Percentiles rank a stretch among this genome's conserved stretches.
Conservation (phyloP, 805 yeast genomes). For the Cyberlindnera meyerae region DNA sequence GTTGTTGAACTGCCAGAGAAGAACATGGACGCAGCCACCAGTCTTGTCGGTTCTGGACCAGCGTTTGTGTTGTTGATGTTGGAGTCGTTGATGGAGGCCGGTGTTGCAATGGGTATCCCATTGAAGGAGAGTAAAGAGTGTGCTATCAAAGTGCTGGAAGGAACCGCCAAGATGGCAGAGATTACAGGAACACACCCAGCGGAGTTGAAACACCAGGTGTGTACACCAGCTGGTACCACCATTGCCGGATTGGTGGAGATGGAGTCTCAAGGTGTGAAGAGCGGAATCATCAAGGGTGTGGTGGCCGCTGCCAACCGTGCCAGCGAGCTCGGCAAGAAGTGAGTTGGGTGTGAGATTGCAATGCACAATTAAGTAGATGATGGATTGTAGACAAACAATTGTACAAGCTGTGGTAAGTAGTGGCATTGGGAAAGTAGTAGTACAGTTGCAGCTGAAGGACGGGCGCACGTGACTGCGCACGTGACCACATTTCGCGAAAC, state of each 20-base stretch:
- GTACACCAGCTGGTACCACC: conserved; percentile 98
- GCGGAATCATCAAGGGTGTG: conserved; percentile 82
- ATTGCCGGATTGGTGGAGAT: conserved; percentile 89
- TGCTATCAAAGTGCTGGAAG: conserved; percentile 92
- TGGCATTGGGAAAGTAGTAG: no score
- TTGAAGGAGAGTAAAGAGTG: conserved; percentile 74
- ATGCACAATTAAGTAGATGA: no score
- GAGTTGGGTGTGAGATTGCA: no score
- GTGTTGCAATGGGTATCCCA: conserved; percentile 90
- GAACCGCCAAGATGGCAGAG: conserved; percentile 87
- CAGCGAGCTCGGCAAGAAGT: conserved; percentile 48
- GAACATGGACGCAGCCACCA: conserved; percentile 94
- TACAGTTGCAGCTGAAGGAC: not conserved
- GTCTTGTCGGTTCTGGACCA: conserved; percentile 94
- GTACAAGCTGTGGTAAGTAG: no score
- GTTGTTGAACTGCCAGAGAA: conserved; percentile 73
- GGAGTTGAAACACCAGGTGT: conserved; percentile 76
- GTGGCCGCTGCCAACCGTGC: conserved; percentile 91
- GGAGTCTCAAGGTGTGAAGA: conserved; percentile 88
- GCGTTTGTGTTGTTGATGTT: conserved; percentile 87
- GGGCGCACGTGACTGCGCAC: conserved; percentile 1
- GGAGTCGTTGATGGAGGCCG: conserved; percentile 93
- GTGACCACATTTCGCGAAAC: conserved; percentile 2
- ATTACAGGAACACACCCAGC: conserved; percentile 85
- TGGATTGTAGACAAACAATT: no score